Conservation (phyloP, 1,139 yeast species). For the Geotrichum aggregatum region DNA sequence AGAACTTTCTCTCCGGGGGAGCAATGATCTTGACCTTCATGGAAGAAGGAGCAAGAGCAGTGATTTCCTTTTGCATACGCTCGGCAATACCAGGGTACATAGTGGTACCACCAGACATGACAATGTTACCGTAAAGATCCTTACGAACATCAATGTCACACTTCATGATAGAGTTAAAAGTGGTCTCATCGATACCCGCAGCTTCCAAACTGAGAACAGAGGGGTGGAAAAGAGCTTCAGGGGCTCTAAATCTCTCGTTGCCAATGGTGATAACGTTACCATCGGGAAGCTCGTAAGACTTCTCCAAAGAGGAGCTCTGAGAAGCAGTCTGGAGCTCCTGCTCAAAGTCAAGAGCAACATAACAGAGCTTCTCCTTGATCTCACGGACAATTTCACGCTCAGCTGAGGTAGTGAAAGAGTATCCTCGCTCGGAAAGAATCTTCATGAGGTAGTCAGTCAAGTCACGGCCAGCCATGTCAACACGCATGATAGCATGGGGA, state of each 20-base stretch:
- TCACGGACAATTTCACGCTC: constrained; percentile 99
- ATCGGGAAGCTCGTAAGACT: constrained; percentile 98
- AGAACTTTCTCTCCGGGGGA: constrained; percentile 99
- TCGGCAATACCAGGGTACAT: constrained; percentile 99
- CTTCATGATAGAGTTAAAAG: constrained; percentile 98
- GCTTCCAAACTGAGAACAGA: constrained; percentile 96
- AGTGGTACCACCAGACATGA: constrained; percentile 99
- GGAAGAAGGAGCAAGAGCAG: constrained; percentile 98
- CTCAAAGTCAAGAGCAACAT: constrained; percentile 93
- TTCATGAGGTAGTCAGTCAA: constrained; percentile 98
- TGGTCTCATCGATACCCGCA: constrained; percentile 99
- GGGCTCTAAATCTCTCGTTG: constrained; percentile 99
- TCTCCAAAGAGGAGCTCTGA: constrained; percentile 96
- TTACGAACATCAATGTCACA: constrained; percentile 99
- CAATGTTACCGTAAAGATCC: constrained; percentile 98
- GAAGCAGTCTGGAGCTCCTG: constrained; percentile 99
- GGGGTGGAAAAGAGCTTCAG: constrained; percentile 99
- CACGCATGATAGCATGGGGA: constrained; percentile 98
- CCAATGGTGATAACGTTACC: constrained; percentile 99
- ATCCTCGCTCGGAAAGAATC: constrained; percentile 97
- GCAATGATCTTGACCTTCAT: constrained; percentile 99
- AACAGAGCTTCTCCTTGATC: constrained; percentile 98
- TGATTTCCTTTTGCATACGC: constrained; percentile 99
- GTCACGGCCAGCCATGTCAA: constrained; percentile 99
- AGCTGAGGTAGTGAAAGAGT: constrained; percentile 96